These are phyloP conservation scores for Chrysosporium queenslandicum DNA, from an alignment of 2,329 filamentous ascomycete species.

Conservation along the genomic window DNA sequence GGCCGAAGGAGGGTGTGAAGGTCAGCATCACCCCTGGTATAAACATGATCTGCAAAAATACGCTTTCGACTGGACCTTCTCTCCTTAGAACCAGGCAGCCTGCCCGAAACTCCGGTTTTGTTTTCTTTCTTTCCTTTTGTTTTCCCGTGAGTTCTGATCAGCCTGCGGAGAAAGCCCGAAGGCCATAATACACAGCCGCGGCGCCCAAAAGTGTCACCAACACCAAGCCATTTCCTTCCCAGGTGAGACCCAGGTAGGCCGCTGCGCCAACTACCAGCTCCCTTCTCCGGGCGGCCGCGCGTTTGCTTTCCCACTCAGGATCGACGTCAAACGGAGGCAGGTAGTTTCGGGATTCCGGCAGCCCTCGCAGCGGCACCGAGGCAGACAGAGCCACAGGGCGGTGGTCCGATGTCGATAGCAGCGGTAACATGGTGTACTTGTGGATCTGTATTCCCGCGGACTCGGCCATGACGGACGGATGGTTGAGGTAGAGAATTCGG, in stretches of 20 bases:
- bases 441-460: slow-evolving; percentile 41
- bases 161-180: slow-evolving; percentile 18
- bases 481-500: slow-evolving; percentile 67
- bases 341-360: slow-evolving; percentile 25
- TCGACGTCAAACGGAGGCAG: slow-evolving; percentile 49
- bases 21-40: too few species aligned
- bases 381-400: slow-evolving; percentile 67
- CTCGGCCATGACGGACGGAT: slow-evolving; percentile 44
- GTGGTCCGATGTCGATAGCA: slow-evolving; percentile 79
- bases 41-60: too few species aligned
- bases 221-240: slow-evolving; percentile 38
- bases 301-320: slow-evolving; percentile 45
- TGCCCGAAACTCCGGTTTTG: too few species aligned
- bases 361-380: slow-evolving; percentile 49
- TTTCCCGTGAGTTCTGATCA: background rate
- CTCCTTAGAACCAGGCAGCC: too few species aligned
- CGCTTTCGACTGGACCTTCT: too few species aligned
- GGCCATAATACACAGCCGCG: slow-evolving; percentile 35
- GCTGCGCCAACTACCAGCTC: slow-evolving; percentile 51
- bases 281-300: slow-evolving; percentile 46
- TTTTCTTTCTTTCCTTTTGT: too few species aligned
- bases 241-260: slow-evolving; percentile 45
- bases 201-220: slow-evolving; percentile 31
- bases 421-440: slow-evolving; percentile 63
- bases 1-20: too few species aligned